Evolutionary conservation across 2,329 filamentous ascomycete species (phyloP), one percentile per base, ranked within the genome.

Genomic region (Claviceps africana): DNA sequence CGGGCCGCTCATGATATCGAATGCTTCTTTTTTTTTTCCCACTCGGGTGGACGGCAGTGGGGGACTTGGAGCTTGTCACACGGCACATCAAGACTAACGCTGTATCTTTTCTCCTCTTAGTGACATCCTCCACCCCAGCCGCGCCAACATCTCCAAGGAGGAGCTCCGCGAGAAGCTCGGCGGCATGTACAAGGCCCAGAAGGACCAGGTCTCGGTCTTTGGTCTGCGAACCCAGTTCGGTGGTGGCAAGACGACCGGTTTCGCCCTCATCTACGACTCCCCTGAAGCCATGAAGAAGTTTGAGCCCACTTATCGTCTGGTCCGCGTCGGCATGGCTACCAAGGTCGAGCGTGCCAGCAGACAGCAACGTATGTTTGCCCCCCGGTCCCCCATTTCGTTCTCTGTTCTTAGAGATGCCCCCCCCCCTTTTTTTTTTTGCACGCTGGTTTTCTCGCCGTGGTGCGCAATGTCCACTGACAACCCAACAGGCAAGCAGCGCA

Each of bases 201-300:
- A 95, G 81, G 90, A 96, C 70, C 87, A 95, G 78, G 85, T 97
- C 75, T 90, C 85, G 74, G 89, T 95, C 74, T 98, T 98, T 73
- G 93, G 93, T 70, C 89, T 98, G 75, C 87, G 88, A 75, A 98
- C 93, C 66, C 91, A 97, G 74, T 98, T 86, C 73, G 93, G 93
- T 91, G 93, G 93, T 72, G 93, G 93, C 81, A 98, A 98, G 86
- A 95, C 88, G 74, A 97, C 91, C 62, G 93, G 93, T 67, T 98
- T 98, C 72, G 93, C 89, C 63, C 88, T 97, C 68, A 81, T 98
- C 79, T 98, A 98, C 83, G 93, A 98, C 77, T 95, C 88, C 63
- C 78, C 83, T 70, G 93, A 98, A 82, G 88, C 90, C 67, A 85
- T 98, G 85, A 96, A 96, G 88, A 97, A 97, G 79, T 98, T 97